Conservation (phyloP, 345 rosid genomes). For the Eutrema heterophyllum region DNA sequence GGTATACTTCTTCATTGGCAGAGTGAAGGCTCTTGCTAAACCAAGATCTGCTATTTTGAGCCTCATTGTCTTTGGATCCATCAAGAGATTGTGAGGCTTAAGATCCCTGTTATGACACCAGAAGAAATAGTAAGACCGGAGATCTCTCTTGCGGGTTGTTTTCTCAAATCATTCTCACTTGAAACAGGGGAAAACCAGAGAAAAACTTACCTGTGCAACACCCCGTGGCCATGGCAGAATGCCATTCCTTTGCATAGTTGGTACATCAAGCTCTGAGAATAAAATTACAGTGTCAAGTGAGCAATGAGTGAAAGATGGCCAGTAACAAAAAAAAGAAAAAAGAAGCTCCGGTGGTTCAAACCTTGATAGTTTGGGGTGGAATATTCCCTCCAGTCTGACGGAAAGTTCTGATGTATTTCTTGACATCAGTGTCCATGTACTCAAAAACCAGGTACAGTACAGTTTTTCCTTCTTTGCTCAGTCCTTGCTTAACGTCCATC, state of each 20-base stretch:
- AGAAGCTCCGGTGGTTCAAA: too few species aligned
- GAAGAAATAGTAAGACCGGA: neutral
- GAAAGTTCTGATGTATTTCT: conserved; percentile 74
- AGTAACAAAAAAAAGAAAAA: too few species aligned
- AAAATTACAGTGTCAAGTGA: too few species aligned
- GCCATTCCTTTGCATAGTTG: conserved; percentile 95
- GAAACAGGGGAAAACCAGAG: neutral
- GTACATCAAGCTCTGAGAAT: conserved; percentile 81
- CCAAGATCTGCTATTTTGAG: conserved; percentile 99
- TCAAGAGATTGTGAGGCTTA: conserved; percentile 94
- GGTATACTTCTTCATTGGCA: conserved; percentile 91
- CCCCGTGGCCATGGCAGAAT: conserved; percentile 94
- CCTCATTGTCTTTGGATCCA: conserved; percentile 79
- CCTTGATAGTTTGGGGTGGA: conserved; percentile 57
- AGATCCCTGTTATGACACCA: conserved; percentile 57
- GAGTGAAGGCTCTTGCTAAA: conserved; percentile 83
- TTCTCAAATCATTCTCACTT: neutral
- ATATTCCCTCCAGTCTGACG: conserved; percentile 53
- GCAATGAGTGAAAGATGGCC: too few species aligned
- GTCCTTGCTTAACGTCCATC: conserved; percentile 91
- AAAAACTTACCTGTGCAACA: conserved; percentile 72
- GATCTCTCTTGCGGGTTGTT: neutral
- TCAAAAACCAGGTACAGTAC: conserved; percentile 88
- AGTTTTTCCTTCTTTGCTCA: conserved; percentile 84
- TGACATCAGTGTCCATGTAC: conserved; percentile 89